Conservation (phyloP, 495 filamentous ascomycete genomes). For the Glutinoglossum americanum region DNA sequence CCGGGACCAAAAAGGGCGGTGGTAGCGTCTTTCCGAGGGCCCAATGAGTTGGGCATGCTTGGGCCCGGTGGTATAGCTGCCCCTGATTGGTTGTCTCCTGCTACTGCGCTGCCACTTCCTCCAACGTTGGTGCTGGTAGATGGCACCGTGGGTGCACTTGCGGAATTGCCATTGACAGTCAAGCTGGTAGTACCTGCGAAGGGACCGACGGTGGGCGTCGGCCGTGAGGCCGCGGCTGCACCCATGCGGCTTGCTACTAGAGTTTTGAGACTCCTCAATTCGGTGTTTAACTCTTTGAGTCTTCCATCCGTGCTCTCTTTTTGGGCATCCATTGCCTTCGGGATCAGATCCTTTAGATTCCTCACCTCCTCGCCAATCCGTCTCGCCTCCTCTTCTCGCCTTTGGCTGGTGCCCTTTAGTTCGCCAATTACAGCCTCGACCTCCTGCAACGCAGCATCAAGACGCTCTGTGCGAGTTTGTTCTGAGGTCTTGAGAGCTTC, state of each 20-base stretch:
- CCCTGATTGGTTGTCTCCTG: not conserved
- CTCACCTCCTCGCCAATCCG: conserved; percentile 72
- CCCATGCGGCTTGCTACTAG: conserved; percentile 76
- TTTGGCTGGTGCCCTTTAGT: conserved; percentile 53
- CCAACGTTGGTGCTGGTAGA: not conserved
- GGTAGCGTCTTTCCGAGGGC: not conserved
- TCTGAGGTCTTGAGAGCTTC: conserved; percentile 68
- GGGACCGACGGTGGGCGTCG: not conserved
- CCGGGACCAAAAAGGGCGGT: not conserved
- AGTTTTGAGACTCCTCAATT: conserved; percentile 82
- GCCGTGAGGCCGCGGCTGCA: conserved; percentile 21
- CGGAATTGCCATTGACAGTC: not conserved
- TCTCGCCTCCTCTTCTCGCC: conserved; percentile 68
- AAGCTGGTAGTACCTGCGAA: not conserved
- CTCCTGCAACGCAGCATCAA: conserved; percentile 65
- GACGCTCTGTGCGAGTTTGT: conserved; percentile 56
- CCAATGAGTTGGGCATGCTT: not conserved
- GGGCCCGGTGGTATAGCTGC: not conserved
- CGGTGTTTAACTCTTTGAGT: conserved; percentile 63
- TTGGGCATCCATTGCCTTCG: conserved; percentile 68
- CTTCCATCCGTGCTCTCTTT: conserved; percentile 63
- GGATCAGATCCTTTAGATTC: conserved; percentile 60
- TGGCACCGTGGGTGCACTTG: not conserved
- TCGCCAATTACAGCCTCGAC: conserved; percentile 64
- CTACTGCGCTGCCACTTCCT: not conserved